Percentiles rank a stretch among this genome's conserved stretches.
Conservation (phyloP, 805 yeast species). For the Dipodascus albidus region DNA sequence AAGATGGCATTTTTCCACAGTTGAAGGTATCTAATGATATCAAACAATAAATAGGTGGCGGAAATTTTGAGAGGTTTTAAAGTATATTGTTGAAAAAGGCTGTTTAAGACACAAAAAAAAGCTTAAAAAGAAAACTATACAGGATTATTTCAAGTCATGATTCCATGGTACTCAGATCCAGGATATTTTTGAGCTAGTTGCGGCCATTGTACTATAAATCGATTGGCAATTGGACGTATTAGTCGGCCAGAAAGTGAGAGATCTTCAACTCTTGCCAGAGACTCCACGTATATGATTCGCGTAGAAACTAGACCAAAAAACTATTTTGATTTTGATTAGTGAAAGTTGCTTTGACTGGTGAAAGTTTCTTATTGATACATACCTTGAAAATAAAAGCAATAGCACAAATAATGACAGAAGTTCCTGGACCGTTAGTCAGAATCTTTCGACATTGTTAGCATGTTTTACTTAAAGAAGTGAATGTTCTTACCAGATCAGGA, state of each 20-base stretch:
- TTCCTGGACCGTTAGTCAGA: constrained; percentile 72
- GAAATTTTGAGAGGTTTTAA: too few relatives aligned
- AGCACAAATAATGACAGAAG: constrained; percentile 59
- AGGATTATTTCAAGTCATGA: constrained; percentile 49
- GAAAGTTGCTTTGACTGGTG: neutral
- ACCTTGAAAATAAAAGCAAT: constrained; percentile 40
- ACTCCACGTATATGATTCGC: constrained; percentile 68
- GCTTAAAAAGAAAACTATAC: neutral
- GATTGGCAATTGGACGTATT: constrained; percentile 57
- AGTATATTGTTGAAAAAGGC: too few relatives aligned
- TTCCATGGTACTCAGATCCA: constrained; percentile 66
- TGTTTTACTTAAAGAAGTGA: neutral
- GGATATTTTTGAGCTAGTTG: constrained; percentile 38
- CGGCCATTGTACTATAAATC: constrained; percentile 88
- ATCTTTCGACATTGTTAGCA: constrained; percentile 16
- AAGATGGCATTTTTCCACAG: neutral
- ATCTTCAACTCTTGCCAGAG: constrained; percentile 67
- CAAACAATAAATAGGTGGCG: neutral
- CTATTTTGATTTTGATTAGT: constrained; percentile 3
- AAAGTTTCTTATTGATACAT: constrained; percentile 2
- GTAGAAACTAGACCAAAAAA: constrained; percentile 27
- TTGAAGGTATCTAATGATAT: too few relatives aligned
- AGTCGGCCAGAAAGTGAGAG: constrained; percentile 71
- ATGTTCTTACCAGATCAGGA: constrained; percentile 28
- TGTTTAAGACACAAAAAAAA: too few relatives aligned